Conservation (phyloP, 208 protist genomes). For the Acanthamoeba triangularis region DNA sequence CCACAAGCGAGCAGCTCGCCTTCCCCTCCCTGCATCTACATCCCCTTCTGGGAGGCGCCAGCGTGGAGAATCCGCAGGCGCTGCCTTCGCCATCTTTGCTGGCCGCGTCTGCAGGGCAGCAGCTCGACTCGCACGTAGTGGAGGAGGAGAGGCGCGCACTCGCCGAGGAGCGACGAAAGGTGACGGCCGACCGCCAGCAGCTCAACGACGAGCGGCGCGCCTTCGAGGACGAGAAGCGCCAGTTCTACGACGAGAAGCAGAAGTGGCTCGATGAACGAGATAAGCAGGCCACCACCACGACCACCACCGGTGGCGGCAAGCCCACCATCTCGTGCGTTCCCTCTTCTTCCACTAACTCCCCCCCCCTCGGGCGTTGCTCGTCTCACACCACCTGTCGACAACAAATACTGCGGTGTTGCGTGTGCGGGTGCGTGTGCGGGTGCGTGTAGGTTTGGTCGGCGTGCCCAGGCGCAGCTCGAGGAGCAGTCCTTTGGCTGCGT, state of each 20-base stretch:
- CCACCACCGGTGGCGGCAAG: not conserved
- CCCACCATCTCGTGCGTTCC: not conserved
- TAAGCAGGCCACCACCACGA: not conserved
- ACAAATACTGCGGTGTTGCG: not conserved
- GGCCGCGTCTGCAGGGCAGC: not conserved
- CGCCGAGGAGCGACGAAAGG: conserved; percentile 24
- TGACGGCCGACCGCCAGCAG: conserved; percentile 41
- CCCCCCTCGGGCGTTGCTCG: not conserved
- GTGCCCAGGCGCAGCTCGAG: not conserved
- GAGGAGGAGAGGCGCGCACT: not conserved
- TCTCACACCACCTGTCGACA: not conserved
- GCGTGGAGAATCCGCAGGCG: not conserved
- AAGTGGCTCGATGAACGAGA: conserved; percentile 13
- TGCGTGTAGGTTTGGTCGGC: not conserved
- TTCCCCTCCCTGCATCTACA: conserved; percentile 30
- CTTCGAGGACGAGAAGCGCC: conserved; percentile 34
- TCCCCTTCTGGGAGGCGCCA: not conserved
- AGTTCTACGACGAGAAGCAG: conserved; percentile 61
- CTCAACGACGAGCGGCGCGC: conserved; percentile 11
- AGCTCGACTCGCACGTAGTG: not conserved
- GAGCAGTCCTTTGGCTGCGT: conserved; percentile 52
- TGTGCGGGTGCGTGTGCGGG: no score
- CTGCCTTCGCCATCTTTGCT: conserved; percentile 13
- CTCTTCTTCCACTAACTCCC: not conserved
- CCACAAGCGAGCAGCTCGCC: not conserved